Evolutionary conservation across 495 filamentous ascomycete species (phyloP), one percentile per base, ranked within the genome.

Genomic region (Aspergillus coremiiformis): DNA sequence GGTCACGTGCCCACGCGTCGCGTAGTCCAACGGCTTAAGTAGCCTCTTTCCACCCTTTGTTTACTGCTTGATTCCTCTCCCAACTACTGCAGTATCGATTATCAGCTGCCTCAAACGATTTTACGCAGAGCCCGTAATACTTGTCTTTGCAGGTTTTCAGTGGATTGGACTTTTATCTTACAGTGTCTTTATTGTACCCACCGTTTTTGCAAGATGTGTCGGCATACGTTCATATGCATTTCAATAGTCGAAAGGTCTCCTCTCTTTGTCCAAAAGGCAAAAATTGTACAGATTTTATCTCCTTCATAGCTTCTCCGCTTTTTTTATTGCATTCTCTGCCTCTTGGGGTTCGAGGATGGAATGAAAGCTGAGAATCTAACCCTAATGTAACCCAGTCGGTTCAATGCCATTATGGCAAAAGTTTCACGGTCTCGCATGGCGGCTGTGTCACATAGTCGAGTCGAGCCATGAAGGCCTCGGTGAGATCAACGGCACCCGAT

Each of bases 351-450:
- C 53, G 44, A 47, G 49, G 46, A 63, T 53, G 49, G 30, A 60
- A 56, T 59, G 45, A 47, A 49, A 59, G 46, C 62, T 64, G 58
- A 58, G 62, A 66, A 66, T 58, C 60, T 73, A 71, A 65, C 70
- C 72, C 72, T 71, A 73, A 73, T 52, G 44, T 33, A 54, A 44
- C 53, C 47, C 49, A 29, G 52, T 69, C 66, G 66, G 69, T 67
- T 63, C 44, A 55, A 30, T 62, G 55, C 64, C 53, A 41, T 49
- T 35, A 33, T 29, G 57, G 65, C 49, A 58, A 20, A 46, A 69
- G 72, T 63, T 55, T 76, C 68, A 57, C 64, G 70, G 68, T 60
- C 47, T 55, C 15, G 63, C 66, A 66, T 70, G 65, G 61, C 67
- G 64, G 64, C 49, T 63, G 26, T 39, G 50, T 66, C 50, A 54